Conservation (phyloP, 192 early-diverging fungal genomes). For the Backusella sp. region DNA sequence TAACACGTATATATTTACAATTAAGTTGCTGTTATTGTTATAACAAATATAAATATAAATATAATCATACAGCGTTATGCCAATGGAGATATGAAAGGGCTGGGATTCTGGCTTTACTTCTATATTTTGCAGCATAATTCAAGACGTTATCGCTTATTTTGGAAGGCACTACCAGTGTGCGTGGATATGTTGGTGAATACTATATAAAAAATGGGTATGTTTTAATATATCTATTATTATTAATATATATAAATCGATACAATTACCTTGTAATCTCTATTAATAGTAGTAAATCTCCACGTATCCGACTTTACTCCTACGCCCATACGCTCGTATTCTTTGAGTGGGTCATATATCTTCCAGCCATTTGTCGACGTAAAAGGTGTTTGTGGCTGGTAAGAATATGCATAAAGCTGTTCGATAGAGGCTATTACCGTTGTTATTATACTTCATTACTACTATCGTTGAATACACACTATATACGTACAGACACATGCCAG, state of each 20-base stretch:
- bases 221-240: neutral
- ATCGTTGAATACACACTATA: neutral
- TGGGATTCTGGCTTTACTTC: slow-evolving; percentile 90
- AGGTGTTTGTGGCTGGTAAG: slow-evolving; percentile 50
- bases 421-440: slow-evolving; percentile 52
- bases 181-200: slow-evolving; percentile 91
- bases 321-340: slow-evolving; percentile 86
- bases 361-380: slow-evolving; percentile 56
- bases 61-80: slow-evolving; percentile 60
- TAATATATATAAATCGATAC: neutral
- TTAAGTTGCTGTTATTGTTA: too few species aligned
- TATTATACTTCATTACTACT: neutral
- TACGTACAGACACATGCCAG: slow-evolving; percentile 75
- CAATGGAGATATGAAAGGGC: slow-evolving; percentile 87
- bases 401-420: slow-evolving; percentile 79
- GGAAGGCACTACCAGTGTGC: slow-evolving; percentile 74
- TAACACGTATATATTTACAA: neutral
- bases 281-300: slow-evolving; percentile 82
- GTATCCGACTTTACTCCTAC: slow-evolving; percentile 57
- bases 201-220: slow-evolving; percentile 29
- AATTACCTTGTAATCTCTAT: slow-evolving; percentile 70
- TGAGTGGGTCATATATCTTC: slow-evolving; percentile 70
- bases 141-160: slow-evolving; percentile 90
- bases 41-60: neutral
- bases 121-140: slow-evolving; percentile 83